Base-by-base conservation (phyloP, 176 grass and related monocot genomes). In the Paspalum notatum region DNA sequence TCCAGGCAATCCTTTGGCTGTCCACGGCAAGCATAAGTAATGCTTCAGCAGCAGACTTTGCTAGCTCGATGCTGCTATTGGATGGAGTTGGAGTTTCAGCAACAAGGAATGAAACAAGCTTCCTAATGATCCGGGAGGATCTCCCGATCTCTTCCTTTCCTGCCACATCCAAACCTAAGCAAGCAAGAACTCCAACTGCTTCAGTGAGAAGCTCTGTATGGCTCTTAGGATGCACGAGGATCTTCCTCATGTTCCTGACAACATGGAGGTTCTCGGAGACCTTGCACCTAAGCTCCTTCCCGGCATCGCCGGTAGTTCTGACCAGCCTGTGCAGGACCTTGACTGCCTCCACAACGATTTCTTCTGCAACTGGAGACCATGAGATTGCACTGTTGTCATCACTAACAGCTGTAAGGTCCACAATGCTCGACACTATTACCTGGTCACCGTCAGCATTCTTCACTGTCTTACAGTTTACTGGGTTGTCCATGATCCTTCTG, bases 81-180 rank as follows among this genome's bases (percentile, higher is more conserved):
- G 26, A 32, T 72, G 16, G 14, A 12, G 17, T 13, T n/a, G 5
- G 2, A 7, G 70, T 2, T 52, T 52, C 32, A 7, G 50, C 3
- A 54, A 72, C 70, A 72, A 72, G 49, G 70, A 39, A 72, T 20
- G 49, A 37, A 38, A 72, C 48, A 53, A 72, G 70, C 15, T 39
- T 72, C 27, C 26, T 54, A n/a, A 72, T 54, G 15, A 72, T 39
- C 18, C 48, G 4, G 1, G 49, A 16, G 0, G 49, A 72, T 1
- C 15, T n/a, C 32, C 16, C 70, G 12, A 72, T 72, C 16, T 54
- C 70, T 54, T 53, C 26, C 9, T 20, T 53, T 20, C 49, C 16
- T 8, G 26, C 39, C 70, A 54, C 27, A 54, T 72, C 70, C 70
- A 72, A 54, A 38, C 16, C 70, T 53, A 72, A 54, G 8, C 70